These are phyloP conservation scores for Sanghuangporus weigelae DNA, from an alignment of 1,284 basidiomycete genomes.

Conservation along the genomic window DNA sequence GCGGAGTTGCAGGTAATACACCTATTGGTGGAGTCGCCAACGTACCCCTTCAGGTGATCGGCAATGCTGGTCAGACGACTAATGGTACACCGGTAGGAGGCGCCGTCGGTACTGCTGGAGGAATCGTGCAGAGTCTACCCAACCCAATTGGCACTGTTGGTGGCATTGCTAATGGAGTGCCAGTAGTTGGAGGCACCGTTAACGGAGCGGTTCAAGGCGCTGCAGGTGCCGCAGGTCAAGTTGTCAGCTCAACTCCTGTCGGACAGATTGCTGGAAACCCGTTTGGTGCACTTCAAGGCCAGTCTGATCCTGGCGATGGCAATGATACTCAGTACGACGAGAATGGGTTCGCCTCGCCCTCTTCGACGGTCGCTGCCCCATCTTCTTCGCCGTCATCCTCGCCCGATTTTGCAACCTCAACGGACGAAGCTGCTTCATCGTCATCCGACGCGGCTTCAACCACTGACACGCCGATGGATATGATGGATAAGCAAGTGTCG, in stretches of 20 bases:
- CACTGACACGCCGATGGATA: background rate
- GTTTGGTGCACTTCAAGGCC: background rate
- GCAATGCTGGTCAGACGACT: no score
- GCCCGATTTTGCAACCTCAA: background rate
- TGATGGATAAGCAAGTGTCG: background rate
- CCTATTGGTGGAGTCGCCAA: background rate
- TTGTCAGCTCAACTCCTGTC: background rate
- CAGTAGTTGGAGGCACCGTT: background rate
- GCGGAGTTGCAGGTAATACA: background rate
- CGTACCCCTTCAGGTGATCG: background rate
- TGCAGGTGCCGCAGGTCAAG: background rate
- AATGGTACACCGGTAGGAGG: background rate
- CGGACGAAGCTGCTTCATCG: background rate
- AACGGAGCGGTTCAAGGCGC: background rate
- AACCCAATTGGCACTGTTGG: background rate
- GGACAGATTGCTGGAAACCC: background rate
- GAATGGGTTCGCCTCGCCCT: conserved; percentile 2
- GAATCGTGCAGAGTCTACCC: background rate
- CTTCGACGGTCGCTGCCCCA: conserved; percentile 12
- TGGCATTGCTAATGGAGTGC: background rate
- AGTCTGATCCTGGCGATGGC: background rate
- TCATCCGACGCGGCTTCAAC: background rate
- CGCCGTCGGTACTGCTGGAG: background rate
- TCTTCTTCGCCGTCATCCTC: conserved; percentile 14
- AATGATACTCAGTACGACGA: background rate